phyloP scores from a whole-genome alignment of 2,329 filamentous ascomycete genomes.

The Phialophora chinensis region DNA sequence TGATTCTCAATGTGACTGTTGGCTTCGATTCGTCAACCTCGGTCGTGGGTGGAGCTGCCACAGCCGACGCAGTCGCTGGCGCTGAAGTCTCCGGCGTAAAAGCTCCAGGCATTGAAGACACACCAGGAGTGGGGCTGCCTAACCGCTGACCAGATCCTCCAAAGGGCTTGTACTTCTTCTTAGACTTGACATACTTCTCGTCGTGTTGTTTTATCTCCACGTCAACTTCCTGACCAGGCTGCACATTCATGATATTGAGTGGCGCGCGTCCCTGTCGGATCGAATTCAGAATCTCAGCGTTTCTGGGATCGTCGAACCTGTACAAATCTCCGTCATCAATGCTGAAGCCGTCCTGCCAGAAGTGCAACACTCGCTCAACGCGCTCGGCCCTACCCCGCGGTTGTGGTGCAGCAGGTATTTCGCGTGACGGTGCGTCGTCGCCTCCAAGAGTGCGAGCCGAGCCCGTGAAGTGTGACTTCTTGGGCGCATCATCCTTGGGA shows the following conservation, averaged over 20 bases:
- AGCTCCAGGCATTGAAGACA: slow-evolving; percentile 41
- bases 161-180: slow-evolving; percentile 69
- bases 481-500: slow-evolving; percentile 31
- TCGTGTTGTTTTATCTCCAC: slow-evolving; percentile 69
- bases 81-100: slow-evolving; percentile 43
- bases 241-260: slow-evolving; percentile 66
- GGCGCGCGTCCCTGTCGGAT: slow-evolving; percentile 69
- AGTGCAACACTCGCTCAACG: slow-evolving; percentile 65
- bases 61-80: slow-evolving; percentile 42
- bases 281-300: slow-evolving; percentile 65
- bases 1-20: slow-evolving; percentile 65
- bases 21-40: slow-evolving; percentile 64
- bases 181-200: slow-evolving; percentile 64
- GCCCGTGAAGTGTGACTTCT: slow-evolving; percentile 61
- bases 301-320: slow-evolving; percentile 67
- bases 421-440: slow-evolving; percentile 65
- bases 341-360: slow-evolving; percentile 70
- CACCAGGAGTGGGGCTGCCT: slow-evolving; percentile 67
- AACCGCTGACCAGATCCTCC: slow-evolving; percentile 65
- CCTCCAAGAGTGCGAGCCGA: slow-evolving; percentile 69
- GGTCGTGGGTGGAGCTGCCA: slow-evolving; percentile 47
- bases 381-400: slow-evolving; percentile 52
- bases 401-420: slow-evolving; percentile 59
- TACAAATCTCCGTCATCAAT: slow-evolving; percentile 70
- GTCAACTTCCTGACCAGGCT: slow-evolving; percentile 68